Evolutionary conservation across 164 flowering plant species (phyloP).

Genomic region (Cinnamomum micranthum): DNA sequence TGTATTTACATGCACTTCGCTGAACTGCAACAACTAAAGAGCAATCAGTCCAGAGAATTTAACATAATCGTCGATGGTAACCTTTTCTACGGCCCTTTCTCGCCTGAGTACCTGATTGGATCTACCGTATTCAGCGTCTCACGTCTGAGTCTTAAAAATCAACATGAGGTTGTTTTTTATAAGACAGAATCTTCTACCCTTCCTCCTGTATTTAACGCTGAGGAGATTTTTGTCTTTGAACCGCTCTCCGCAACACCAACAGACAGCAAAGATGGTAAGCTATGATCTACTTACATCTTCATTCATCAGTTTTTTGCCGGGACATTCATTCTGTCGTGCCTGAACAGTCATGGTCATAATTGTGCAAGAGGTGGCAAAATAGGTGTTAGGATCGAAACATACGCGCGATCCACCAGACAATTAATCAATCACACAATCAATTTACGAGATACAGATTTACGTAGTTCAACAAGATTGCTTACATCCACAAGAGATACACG

Average conservation of each 20-base stretch:
- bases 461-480: too few species aligned
- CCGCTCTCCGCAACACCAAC: conserved; percentile 22
- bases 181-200: conserved; percentile 27
- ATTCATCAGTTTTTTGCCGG: too few species aligned
- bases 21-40: conserved; percentile 20
- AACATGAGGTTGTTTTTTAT: conserved; percentile 7
- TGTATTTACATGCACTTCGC: conserved; percentile 34
- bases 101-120: background rate
- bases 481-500: too few species aligned
- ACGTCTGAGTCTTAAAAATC: background rate
- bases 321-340: too few species aligned
- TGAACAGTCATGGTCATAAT: too few species aligned
- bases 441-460: too few species aligned
- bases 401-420: too few species aligned
- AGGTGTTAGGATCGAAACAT: too few species aligned
- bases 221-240: conserved; percentile 28
- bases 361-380: too few species aligned
- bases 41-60: conserved; percentile 27
- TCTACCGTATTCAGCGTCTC: background rate
- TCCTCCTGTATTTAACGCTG: conserved; percentile 47
- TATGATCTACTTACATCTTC: too few species aligned
- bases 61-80: conserved; percentile 7
- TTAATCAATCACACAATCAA: too few species aligned
- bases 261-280: conserved; percentile 7
- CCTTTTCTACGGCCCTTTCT: background rate